Percentiles rank a stretch among this genome's conserved stretches.
phyloP scores from a whole-genome alignment of 345 rosid genomes.

The Pseudoturritis turrita region DNA sequence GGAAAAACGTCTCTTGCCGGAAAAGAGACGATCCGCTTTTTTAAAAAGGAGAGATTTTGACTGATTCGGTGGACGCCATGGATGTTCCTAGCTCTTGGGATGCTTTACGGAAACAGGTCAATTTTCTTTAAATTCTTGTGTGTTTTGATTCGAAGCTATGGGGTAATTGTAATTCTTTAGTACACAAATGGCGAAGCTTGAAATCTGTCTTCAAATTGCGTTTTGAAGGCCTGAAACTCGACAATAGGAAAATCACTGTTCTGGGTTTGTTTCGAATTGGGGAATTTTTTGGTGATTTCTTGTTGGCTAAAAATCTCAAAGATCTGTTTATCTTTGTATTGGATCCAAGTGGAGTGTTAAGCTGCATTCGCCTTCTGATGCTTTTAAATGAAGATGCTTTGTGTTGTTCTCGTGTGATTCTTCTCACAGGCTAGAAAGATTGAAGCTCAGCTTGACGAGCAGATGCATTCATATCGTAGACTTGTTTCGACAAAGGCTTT shows the following conservation, averaged over 20 bases:
- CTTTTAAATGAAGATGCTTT: neutral
- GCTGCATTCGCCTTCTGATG: neutral
- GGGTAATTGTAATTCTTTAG: neutral
- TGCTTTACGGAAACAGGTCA: slow-evolving; percentile 87
- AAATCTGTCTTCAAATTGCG: neutral
- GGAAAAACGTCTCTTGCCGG: neutral
- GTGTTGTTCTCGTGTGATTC: neutral
- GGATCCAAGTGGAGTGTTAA: neutral
- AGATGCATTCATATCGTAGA: slow-evolving; percentile 87
- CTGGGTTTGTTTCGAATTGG: neutral
- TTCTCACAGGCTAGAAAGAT: slow-evolving; percentile 84
- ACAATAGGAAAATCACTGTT: neutral
- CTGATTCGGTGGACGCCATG: slow-evolving; percentile 35
- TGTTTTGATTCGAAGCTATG: neutral
- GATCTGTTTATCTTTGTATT: neutral
- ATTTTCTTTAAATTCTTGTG: neutral
- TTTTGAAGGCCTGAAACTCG: neutral
- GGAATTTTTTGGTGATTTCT: neutral
- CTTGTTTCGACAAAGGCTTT: slow-evolving; percentile 70
- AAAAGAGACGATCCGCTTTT: neutral
- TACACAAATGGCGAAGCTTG: neutral
- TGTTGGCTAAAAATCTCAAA: neutral
- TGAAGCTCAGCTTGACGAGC: slow-evolving; percentile 97
- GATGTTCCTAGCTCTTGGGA: slow-evolving; percentile 90
- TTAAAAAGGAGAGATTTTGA: slow-evolving; percentile 1